A percentile compares a stretch with the other conserved stretches of the same genome.
Conservation (phyloP, 257 asterid genomes). For the Przewalskia tangutica region DNA sequence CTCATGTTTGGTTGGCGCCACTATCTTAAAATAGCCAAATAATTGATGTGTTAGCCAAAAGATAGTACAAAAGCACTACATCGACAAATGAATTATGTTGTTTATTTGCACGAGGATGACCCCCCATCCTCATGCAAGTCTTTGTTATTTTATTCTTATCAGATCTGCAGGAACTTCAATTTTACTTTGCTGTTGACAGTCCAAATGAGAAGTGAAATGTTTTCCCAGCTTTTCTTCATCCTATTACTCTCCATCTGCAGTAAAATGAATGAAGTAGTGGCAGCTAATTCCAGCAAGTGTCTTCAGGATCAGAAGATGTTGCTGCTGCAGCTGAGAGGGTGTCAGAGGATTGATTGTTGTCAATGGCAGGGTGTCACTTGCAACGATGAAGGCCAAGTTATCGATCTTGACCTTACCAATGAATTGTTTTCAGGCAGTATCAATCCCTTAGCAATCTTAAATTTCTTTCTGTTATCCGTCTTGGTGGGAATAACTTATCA, state of each 20-base stretch:
- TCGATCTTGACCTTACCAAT: slow-evolving; percentile 32
- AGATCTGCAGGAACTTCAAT: background rate
- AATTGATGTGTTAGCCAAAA: no score
- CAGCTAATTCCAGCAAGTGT: slow-evolving; percentile 17
- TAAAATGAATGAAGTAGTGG: slow-evolving; percentile 1
- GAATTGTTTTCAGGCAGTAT: slow-evolving; percentile 35
- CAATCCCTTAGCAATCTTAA: slow-evolving; percentile 25
- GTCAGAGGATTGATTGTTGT: slow-evolving; percentile 30
- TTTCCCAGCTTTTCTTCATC: slow-evolving; percentile 5
- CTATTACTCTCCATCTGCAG: slow-evolving; percentile 1
- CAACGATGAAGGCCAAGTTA: slow-evolving; percentile 26
- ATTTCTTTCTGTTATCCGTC: slow-evolving; percentile 31
- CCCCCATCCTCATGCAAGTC: background rate
- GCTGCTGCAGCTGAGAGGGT: slow-evolving; percentile 32
- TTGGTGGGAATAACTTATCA: slow-evolving; percentile 27
- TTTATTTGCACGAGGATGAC: background rate
- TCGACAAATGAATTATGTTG: background rate
- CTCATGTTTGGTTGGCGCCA: no score
- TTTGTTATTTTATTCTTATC: background rate
- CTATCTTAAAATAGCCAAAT: no score
- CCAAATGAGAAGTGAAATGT: slow-evolving; percentile 18
- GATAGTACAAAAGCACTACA: background rate
- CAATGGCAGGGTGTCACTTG: slow-evolving; percentile 42
- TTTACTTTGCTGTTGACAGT: background rate
- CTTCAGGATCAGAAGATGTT: slow-evolving; percentile 22